Evolutionary conservation across 2,329 filamentous ascomycete genomes (phyloP), one percentile per base, ranked within the genome.

Genomic region (Fusarium oxysporum): DNA sequence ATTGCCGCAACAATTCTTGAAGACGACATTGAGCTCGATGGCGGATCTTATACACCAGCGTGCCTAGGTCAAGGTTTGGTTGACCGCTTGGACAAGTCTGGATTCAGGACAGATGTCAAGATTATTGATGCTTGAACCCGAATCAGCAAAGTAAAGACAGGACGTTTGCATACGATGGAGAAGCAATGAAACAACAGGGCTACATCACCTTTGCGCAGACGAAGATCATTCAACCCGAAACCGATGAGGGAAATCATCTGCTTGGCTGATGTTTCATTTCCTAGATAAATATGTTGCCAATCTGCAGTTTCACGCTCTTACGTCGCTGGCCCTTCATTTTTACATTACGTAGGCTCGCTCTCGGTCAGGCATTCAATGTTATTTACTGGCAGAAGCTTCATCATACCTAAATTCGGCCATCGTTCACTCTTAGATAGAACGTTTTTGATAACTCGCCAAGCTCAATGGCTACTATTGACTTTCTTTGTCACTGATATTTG

Each of bases 1-100:
- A 92, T 88, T 17, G 92, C 92, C 8, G 82, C 88, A 43, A 90
- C 90, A 1, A 83, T 95, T 37, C 82, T 94, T 21, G 85, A 92
- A 65, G 91, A 92, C 43, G 86, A 90, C 19, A 82, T 89, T 17
- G 80, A 86, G 40, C 82, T 93, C 17, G 85, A 85, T 3, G 92
- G 92, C 23, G 93, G 92, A 6, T 83, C 94, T 30, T 89, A 93
- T 70, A 95, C 93, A 3, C 90, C 93, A 1, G 91, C 92, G 1
- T 92, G 89, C 60, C 82, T 95, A 5, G 93, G 93, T 2, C 89
- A 92, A 73, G 83, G 85, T 14, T 92, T 89, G 77, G 83, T 94
- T 66, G 89, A 94, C 76, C 85, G 91, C 19, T 76, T 93, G 44
- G 83, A 88, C 40, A 84, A 86, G 38, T 86, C 84, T 43, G 92